Evolutionary conservation across 2,329 filamentous ascomycete species (phyloP).

Genomic region (Trichoderma citrinoviride): DNA sequence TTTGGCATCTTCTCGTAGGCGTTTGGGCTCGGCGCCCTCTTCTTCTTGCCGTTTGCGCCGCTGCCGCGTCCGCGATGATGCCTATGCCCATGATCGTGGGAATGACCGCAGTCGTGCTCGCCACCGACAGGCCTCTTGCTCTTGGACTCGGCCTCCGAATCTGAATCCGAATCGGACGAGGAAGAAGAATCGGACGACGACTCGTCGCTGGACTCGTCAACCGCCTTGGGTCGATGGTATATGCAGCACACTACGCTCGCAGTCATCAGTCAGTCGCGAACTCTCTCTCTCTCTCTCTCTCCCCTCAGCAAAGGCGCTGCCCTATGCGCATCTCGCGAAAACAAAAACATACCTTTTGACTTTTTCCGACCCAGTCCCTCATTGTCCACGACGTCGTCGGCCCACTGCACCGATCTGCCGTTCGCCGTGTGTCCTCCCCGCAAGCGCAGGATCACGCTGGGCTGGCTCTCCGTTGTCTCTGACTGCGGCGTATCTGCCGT

Average conservation of each 20-base stretch:
- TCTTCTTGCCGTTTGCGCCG: conserved; percentile 34
- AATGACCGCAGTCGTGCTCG: conserved; percentile 33
- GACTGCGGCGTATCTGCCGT: conserved; percentile 30
- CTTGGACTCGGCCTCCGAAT: conserved; percentile 30
- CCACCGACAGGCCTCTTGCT: conserved; percentile 40
- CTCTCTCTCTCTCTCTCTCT: too few relatives aligned
- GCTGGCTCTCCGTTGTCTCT: conserved; percentile 33
- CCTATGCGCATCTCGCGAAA: too few relatives aligned
- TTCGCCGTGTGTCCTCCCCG: conserved; percentile 47
- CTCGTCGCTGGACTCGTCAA: conserved; percentile 78
- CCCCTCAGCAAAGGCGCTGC: too few relatives aligned
- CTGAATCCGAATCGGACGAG: conserved; percentile 55
- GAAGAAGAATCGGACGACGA: conserved; percentile 53
- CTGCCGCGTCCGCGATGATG: conserved; percentile 27
- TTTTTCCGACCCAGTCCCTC: conserved; percentile 92
- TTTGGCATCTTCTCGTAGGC: conserved; percentile 74
- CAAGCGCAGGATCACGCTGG: conserved; percentile 48
- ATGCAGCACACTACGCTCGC: conserved; percentile 84
- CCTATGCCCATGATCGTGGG: conserved; percentile 33
- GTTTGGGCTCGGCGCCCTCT: conserved; percentile 66
- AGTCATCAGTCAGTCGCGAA: neutral
- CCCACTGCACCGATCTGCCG: conserved; percentile 78
- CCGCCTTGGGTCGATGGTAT: conserved; percentile 80
- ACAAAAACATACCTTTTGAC: conserved; percentile 69
- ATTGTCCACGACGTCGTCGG: conserved; percentile 90